Evolutionary conservation across 163 green algal species (phyloP).

Genomic region (Scenedesmus sp.): DNA sequence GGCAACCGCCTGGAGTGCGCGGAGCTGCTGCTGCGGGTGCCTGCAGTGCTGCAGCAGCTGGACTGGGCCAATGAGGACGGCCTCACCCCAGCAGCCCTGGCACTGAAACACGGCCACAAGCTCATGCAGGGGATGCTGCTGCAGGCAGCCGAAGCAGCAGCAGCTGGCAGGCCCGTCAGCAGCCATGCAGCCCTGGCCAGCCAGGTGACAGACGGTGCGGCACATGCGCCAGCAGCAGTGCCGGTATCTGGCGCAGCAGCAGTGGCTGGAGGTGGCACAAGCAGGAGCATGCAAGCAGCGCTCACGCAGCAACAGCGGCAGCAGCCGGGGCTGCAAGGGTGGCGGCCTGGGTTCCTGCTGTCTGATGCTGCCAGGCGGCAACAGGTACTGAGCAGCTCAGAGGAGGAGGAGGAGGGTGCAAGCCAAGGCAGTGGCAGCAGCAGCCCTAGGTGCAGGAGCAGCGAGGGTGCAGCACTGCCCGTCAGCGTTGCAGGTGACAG

Average conservation of each 20-base stretch:
- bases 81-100: slow-evolving; percentile 49
- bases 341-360: neutral
- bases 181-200: neutral
- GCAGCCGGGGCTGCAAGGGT: neutral
- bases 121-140: slow-evolving; percentile 33
- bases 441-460: slow-evolving; percentile 27
- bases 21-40: slow-evolving; percentile 43
- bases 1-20: slow-evolving; percentile 60
- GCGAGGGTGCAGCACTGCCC: slow-evolving; percentile 8
- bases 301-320: slow-evolving; percentile 12
- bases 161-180: neutral
- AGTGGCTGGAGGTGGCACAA: neutral
- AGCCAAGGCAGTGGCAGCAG: neutral
- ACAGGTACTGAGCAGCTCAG: neutral
- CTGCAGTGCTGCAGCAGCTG: neutral
- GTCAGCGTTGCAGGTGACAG: neutral
- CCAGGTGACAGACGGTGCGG: neutral
- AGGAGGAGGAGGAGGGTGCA: neutral
- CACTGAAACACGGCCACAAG: slow-evolving; percentile 39
- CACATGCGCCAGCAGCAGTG: neutral
- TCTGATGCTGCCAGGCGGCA: neutral
- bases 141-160: slow-evolving; percentile 32
- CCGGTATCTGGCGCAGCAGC: neutral
- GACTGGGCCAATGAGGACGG: slow-evolving; percentile 32
- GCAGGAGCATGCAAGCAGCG: slow-evolving; percentile 7